Percentiles rank a stretch among this genome's conserved stretches.
Conservation (phyloP, 768 basidiomycete genomes). For the Exsudoporus frostii region DNA sequence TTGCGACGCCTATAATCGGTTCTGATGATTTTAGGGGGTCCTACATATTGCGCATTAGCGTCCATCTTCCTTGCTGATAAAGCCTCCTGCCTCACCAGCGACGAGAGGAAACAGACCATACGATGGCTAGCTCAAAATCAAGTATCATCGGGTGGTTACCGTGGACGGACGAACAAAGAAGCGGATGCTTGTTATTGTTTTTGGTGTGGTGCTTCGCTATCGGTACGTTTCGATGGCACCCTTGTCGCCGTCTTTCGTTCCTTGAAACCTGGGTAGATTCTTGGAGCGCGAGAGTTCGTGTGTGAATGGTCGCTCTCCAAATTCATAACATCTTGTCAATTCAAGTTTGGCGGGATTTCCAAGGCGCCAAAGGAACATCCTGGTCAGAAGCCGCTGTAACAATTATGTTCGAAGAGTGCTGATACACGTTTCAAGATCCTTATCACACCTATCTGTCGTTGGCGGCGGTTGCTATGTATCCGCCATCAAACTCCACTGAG, state of each 20-base stretch:
- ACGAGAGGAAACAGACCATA: constrained; percentile 53
- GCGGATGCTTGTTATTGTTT: constrained; percentile 96
- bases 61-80: constrained; percentile 52
- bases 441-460: constrained; percentile 93
- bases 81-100: constrained; percentile 25
- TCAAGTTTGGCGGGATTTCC: constrained; percentile 83
- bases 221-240: constrained; percentile 43
- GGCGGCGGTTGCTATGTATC: constrained; percentile 72
- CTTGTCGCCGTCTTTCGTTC: neutral
- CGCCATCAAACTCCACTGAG: constrained; percentile 35
- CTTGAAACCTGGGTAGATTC: constrained; percentile 48
- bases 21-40: constrained; percentile 59
- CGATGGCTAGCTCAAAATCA: constrained; percentile 78
- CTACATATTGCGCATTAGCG: constrained; percentile 90
- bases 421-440: constrained; percentile 58
- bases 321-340: constrained; percentile 79
- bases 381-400: constrained; percentile 43
- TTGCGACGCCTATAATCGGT: neutral
- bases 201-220: constrained; percentile 84
- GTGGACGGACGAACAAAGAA: constrained; percentile 83
- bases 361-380: constrained; percentile 80
- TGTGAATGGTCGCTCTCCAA: constrained; percentile 50
- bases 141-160: constrained; percentile 69
- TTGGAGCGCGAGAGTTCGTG: constrained; percentile 58
- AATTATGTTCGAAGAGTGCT: neutral